Evolutionary conservation across 1,284 basidiomycete genomes (phyloP), one percentile per base, ranked within the genome.

Genomic region (Athelia sp.): DNA sequence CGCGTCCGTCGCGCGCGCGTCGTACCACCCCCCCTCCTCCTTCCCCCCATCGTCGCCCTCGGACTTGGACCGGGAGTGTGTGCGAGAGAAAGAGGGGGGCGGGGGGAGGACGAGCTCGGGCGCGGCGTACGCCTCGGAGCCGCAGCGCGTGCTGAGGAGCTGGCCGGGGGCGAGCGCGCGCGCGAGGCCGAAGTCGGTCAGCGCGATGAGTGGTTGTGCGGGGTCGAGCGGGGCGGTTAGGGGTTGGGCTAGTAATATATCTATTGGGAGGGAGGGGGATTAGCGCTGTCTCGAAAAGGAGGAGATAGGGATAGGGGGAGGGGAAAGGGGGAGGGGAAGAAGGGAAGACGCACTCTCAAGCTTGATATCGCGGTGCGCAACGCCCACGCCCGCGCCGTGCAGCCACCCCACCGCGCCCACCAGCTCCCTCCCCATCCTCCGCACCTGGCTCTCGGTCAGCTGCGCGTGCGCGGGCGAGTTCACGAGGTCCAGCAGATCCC

Each of bases 361-460:
- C 71, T 97, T 97, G 70, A 97, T 86, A 69, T 97, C 93, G 2
- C 93, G 79, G 68, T 97, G 93, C 0, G n/a, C n/a, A n/a, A n/a
- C n/a, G n/a, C 86, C 85, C 24, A 91, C 85, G 43, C 81, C 76
- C 6, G 9, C 36, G 9, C 36, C 15, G 62, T 97, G 93, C 81
- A 97, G 86, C 91, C 92, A 97, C 1, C 82, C 85, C 0, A 96
- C 87, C 1, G 87, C 93, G 44, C 80, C 79, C 51, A 79, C 82
- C 1, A 97, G 72, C 65, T 96, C 93, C 44, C 76, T 76, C 74
- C 88, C 93, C 53, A 95, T 83, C 35, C 90, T 69, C 29, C 83
- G 71, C 1, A 93, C 71, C 9, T 91, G 73, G n/a, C 69, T 69
- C 58, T 87, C 84, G 29, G 66, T 56, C 21, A 75, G n/a, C 43